phyloP scores from a whole-genome alignment of 2,329 filamentous ascomycete species.

The Aspergillus candidus region DNA sequence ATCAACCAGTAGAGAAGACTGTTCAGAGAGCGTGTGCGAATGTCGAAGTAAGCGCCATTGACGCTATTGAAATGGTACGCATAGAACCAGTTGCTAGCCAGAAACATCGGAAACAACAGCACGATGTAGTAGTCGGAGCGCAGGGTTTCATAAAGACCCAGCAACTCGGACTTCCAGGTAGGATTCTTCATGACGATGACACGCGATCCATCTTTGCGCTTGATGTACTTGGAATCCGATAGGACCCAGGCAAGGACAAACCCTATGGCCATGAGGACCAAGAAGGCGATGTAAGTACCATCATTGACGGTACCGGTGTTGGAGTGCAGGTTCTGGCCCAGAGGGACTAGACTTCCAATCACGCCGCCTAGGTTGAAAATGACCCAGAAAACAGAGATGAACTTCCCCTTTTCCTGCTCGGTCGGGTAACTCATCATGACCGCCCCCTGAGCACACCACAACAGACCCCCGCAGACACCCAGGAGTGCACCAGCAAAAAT shows the following conservation, averaged over 20 bases:
- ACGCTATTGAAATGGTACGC: conserved; percentile 72
- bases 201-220: conserved; percentile 69
- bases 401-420: conserved; percentile 76
- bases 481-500: conserved; percentile 46
- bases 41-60: conserved; percentile 65
- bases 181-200: conserved; percentile 89
- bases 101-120: conserved; percentile 74
- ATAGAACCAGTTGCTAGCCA: conserved; percentile 74
- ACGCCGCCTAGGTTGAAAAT: conserved; percentile 92
- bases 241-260: conserved; percentile 64
- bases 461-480: conserved; percentile 44
- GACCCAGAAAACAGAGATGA: conserved; percentile 88
- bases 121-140: conserved; percentile 65
- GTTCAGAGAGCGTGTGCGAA: conserved; percentile 70
- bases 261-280: conserved; percentile 72
- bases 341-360: conserved; percentile 63
- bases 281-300: conserved; percentile 83
- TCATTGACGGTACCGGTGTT: conserved; percentile 46
- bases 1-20: conserved; percentile 71
- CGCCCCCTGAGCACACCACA: conserved; percentile 48
- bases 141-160: conserved; percentile 69
- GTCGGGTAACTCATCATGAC: conserved; percentile 73
- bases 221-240: conserved; percentile 64
- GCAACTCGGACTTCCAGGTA: conserved; percentile 72
- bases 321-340: conserved; percentile 43